Evolutionary conservation across 2,329 filamentous ascomycete genomes (phyloP), one percentile per base, ranked within the genome.

Genomic region (Leptographium procerum): DNA sequence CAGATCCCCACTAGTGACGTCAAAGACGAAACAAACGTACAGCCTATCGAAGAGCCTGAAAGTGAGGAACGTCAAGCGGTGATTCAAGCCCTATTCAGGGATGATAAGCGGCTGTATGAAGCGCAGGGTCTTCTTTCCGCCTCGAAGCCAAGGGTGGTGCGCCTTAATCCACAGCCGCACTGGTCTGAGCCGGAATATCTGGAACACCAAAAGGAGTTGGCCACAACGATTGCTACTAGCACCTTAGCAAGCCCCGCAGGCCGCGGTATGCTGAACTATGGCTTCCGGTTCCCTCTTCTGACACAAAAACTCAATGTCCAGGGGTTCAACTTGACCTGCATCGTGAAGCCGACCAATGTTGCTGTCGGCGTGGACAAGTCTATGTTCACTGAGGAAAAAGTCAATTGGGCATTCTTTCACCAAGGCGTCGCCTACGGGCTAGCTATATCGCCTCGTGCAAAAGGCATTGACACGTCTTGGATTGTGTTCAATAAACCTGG

Each of bases 361-460:
- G 95, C 89, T 2, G 88, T 99, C 33, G 91, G 89, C n/a, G 91
- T 94, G 8, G 94, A 99, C 68, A 90, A 92, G 66, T 79, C 81
- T 7, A 77, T 87, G 2, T 95, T 95, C 66, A 92, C 89, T 0
- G 94, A 99, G 72, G 94, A 99, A 66, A 97, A 95, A 71, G 90
- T 96, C 47, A 92, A 90, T 68, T 99, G 94, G 94, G 91, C 92
- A 0, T 99, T 96, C 72, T 99, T 99, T 72, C 94, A 99, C 69
- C 90, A 95, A 60, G 94, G 94, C 8, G 92, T 95, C 33, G 88
- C 92, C n/a, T 89, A 89, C 28, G 94, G 94, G 3, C 75, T 99
- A 29, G 89, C 91, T 59, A 95, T 99, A 56, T 96, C 94, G 7
- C 87, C 86, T 14, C 82, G 89, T 58, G 92, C 91, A 4, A 90